These are phyloP conservation scores for Neckera pumila DNA, from an alignment of 225 moss, liverwort and hornwort species.

Conservation along the genomic window DNA sequence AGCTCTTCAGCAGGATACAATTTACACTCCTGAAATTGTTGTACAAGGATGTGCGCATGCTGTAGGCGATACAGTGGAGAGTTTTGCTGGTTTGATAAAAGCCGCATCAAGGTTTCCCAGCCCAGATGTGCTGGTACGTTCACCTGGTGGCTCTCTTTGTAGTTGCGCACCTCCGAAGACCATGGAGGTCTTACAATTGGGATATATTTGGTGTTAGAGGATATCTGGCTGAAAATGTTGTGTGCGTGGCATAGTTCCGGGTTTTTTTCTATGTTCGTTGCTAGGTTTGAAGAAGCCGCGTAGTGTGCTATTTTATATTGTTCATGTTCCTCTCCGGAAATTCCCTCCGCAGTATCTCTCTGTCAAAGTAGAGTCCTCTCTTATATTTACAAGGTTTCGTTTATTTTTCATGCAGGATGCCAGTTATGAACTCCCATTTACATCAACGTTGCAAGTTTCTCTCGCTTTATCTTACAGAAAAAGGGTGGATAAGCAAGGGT, in stretches of 20 bases:
- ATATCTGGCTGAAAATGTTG: not conserved
- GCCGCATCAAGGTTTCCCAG: constrained; percentile 60
- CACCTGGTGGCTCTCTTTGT: not conserved
- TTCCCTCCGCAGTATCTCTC: not conserved
- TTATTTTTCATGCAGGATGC: constrained; percentile 29
- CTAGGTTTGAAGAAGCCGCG: not conserved
- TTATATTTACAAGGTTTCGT: not conserved
- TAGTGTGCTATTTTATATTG: not conserved
- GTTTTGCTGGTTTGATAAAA: constrained; percentile 35
- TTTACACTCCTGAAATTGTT: constrained; percentile 85
- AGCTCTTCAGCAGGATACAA: constrained; percentile 66
- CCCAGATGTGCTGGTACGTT: constrained; percentile 64
- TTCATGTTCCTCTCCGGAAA: not conserved
- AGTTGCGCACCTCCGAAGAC: not conserved
- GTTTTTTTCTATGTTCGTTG: not conserved
- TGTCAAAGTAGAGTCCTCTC: not conserved
- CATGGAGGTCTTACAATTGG: not conserved
- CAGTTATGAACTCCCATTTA: constrained; percentile 41
- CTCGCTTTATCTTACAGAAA: constrained; percentile 43
- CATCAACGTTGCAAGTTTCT: constrained; percentile 47
- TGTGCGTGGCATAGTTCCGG: not conserved
- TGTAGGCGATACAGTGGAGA: constrained; percentile 36
- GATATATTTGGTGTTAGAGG: not conserved
- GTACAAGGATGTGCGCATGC: constrained; percentile 76
- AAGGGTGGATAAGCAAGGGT: constrained; percentile 54